A percentile compares a stretch with the other conserved stretches of the same genome.
Conservation (phyloP, 805 yeast genomes). For the Lachancea thermotolerans region DNA sequence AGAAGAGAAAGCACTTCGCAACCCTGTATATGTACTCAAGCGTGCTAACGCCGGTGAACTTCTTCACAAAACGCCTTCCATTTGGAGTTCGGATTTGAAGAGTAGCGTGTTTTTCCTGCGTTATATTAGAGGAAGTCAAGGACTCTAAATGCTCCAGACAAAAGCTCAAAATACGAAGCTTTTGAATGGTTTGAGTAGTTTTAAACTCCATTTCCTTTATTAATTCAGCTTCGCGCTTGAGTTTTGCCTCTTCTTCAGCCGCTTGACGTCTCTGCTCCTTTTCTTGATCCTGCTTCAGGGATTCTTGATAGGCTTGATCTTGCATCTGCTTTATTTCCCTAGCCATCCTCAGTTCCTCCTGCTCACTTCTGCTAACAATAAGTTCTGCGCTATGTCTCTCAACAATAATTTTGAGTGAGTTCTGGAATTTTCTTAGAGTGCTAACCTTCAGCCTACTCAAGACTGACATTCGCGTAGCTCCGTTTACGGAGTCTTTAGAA, state of each 20-base stretch:
- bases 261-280: constrained; percentile 42
- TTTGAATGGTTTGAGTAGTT: constrained; percentile 13
- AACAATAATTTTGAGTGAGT: constrained; percentile 36
- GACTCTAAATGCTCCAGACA: constrained; percentile 11
- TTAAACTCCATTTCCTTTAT: constrained; percentile 12
- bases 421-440: constrained; percentile 30
- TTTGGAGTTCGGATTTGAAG: constrained; percentile 29
- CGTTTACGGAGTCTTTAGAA: constrained; percentile 30
- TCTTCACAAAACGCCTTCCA: constrained; percentile 27
- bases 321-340: constrained; percentile 57
- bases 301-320: constrained; percentile 58
- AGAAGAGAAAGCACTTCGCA: constrained; percentile 2
- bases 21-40: constrained; percentile 14
- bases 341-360: constrained; percentile 49
- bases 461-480: constrained; percentile 32
- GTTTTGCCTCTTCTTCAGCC: constrained; percentile 10
- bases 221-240: constrained; percentile 2
- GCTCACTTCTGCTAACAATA: constrained; percentile 50
- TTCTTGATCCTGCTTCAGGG: constrained; percentile 49
- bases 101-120: constrained; percentile 16
- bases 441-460: constrained; percentile 27
- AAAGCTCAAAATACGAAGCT: constrained; percentile 20
- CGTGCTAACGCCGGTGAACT: constrained; percentile 16
- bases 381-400: constrained; percentile 59
- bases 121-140: neutral